Evolutionary conservation across 345 rosid genomes (phyloP).

Genomic region (Salix caprea): DNA sequence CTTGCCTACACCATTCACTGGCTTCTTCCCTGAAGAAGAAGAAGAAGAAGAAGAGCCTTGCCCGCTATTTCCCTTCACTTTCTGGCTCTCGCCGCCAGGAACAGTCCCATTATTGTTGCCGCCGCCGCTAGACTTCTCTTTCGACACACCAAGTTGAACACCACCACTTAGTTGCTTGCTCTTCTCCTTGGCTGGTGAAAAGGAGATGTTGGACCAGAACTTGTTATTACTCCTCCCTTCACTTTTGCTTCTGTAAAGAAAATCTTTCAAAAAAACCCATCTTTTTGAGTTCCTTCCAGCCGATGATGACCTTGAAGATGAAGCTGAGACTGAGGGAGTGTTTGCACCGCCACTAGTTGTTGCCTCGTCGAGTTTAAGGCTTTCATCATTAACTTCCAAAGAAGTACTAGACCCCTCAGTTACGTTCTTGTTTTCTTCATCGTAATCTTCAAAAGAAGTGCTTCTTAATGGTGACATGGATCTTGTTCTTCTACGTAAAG

Average conservation of each 20-base stretch:
- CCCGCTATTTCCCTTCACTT: slow-evolving; percentile 15
- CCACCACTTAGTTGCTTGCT: slow-evolving; percentile 4
- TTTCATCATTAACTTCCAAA: slow-evolving; percentile 3
- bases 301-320: slow-evolving; percentile 81
- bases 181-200: slow-evolving; percentile 62
- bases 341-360: slow-evolving; percentile 24
- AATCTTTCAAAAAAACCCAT: slow-evolving; percentile 89
- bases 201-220: slow-evolving; percentile 41
- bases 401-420: background rate
- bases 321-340: slow-evolving; percentile 52
- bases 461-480: slow-evolving; percentile 82
- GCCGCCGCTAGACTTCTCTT: slow-evolving; percentile 12
- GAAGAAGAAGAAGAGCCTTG: background rate
- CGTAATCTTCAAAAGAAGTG: slow-evolving; percentile 25
- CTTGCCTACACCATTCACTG: slow-evolving; percentile 53
- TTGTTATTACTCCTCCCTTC: slow-evolving; percentile 87
- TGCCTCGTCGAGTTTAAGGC: slow-evolving; percentile 20
- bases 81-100: slow-evolving; percentile 15
- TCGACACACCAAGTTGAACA: slow-evolving; percentile 12
- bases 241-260: slow-evolving; percentile 73
- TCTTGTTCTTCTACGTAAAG: slow-evolving; percentile 71
- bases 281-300: slow-evolving; percentile 91
- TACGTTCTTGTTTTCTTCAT: slow-evolving; percentile 1
- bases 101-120: background rate
- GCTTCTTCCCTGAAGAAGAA: slow-evolving; percentile 30